Percentiles rank a stretch among this genome's conserved stretches.
These are phyloP conservation scores for Trichoderma koningiopsis DNA, from an alignment of 2,329 filamentous ascomycete species.

Conservation along the genomic window DNA sequence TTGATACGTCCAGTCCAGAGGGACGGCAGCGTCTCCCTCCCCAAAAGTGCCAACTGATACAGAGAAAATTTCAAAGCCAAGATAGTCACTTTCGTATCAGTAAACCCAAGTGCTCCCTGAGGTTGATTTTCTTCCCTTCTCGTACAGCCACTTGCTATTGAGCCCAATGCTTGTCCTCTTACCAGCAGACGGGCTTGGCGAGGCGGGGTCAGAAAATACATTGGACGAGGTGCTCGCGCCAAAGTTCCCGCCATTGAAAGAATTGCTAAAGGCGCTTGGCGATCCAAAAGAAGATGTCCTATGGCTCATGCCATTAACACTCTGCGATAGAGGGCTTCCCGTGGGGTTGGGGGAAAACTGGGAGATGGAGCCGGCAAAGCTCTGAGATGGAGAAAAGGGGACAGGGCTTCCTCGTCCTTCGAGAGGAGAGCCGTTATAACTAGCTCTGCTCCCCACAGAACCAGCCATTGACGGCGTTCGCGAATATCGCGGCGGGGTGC, in stretches of 20 bases:
- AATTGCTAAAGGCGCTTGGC: slow-evolving; percentile 47
- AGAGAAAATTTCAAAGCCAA: not conserved
- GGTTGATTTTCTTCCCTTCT: slow-evolving; percentile 66
- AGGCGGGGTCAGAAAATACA: slow-evolving; percentile 61
- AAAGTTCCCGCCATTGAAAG: slow-evolving; percentile 49
- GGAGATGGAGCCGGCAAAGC: slow-evolving; percentile 45
- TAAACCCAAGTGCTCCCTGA: slow-evolving; percentile 48
- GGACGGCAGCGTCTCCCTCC: not conserved
- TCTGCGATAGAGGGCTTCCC: slow-evolving; percentile 64
- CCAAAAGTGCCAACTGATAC: slow-evolving; percentile 11
- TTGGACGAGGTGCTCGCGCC: slow-evolving; percentile 52
- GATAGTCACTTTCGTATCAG: slow-evolving; percentile 28
- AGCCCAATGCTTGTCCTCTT: slow-evolving; percentile 75
- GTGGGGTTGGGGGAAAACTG: slow-evolving; percentile 47
- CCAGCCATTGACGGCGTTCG: slow-evolving; percentile 68
- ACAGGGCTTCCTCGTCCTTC: slow-evolving; percentile 58
- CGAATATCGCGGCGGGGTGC: slow-evolving; percentile 85
- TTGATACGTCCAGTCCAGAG: slow-evolving; percentile 24
- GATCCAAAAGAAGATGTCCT: slow-evolving; percentile 64
- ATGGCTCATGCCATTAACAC: slow-evolving; percentile 52
- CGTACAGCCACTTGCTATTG: slow-evolving; percentile 95
- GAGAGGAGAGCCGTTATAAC: slow-evolving; percentile 60
- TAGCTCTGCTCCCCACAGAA: slow-evolving; percentile 62
- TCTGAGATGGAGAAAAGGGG: slow-evolving; percentile 31
- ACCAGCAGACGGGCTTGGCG: slow-evolving; percentile 66